phyloP scores from a whole-genome alignment of 768 basidiomycete genomes.

The Coprinopsis marcescibilis region DNA sequence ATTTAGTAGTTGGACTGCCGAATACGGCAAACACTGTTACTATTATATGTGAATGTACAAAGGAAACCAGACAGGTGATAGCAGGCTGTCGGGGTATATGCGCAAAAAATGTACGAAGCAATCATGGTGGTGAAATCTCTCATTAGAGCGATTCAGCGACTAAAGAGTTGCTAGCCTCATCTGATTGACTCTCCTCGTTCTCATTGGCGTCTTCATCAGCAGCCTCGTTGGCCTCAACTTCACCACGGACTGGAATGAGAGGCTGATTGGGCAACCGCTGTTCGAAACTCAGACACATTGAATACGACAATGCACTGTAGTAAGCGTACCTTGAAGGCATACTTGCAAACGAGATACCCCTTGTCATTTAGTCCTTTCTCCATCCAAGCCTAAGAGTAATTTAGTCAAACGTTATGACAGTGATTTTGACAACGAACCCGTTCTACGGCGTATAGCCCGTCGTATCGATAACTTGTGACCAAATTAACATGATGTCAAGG shows the following conservation, averaged over 20 bases:
- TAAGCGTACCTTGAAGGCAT: conserved; percentile 63
- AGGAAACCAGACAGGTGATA: too few species aligned
- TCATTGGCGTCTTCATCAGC: conserved; percentile 13
- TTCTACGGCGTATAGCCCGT: conserved; percentile 80
- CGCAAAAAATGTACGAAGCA: too few species aligned
- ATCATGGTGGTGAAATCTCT: too few species aligned
- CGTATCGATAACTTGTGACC: conserved; percentile 71
- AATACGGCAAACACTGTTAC: too few species aligned
- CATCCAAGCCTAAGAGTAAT: conserved; percentile 54
- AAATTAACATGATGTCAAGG: background rate
- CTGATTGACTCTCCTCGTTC: conserved; percentile 14
- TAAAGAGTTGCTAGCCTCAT: too few species aligned
- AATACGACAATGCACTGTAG: background rate
- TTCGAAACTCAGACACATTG: background rate
- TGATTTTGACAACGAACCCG: conserved; percentile 35
- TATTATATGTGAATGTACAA: too few species aligned
- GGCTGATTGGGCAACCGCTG: conserved; percentile 56
- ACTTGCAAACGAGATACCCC: conserved; percentile 81
- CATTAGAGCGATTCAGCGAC: too few species aligned
- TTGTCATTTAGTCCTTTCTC: conserved; percentile 63
- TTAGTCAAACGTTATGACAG: background rate
- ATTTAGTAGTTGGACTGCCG: too few species aligned
- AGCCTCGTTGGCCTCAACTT: conserved; percentile 17
- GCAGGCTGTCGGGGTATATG: too few species aligned
- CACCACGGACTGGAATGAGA: conserved; percentile 34